Conservation (phyloP, 169 alveolate species). For the Plasmodium inui region DNA sequence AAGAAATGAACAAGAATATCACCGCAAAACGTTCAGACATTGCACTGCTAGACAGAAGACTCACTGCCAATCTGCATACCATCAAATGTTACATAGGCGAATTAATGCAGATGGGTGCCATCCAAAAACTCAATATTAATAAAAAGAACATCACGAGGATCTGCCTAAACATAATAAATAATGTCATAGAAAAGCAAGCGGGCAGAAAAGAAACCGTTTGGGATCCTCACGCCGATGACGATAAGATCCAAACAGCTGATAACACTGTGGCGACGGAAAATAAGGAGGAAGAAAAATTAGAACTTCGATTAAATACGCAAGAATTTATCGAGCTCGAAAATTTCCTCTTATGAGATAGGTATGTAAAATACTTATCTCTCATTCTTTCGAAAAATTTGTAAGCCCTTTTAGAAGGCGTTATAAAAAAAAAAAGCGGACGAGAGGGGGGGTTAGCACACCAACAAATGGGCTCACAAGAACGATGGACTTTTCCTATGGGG, state of each 20-base stretch:
- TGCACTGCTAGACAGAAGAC: slow-evolving; percentile 13
- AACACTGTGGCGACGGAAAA: slow-evolving; percentile 4
- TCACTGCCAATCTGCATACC: slow-evolving; percentile 6
- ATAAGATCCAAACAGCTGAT: neutral
- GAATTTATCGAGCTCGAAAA: slow-evolving; percentile 70
- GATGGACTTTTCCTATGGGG: neutral
- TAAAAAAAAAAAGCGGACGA: neutral
- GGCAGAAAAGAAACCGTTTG: neutral
- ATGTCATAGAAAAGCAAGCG: slow-evolving; percentile 53
- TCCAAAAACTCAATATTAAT: neutral
- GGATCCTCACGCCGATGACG: neutral
- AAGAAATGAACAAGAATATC: slow-evolving; percentile 14
- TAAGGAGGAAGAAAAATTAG: slow-evolving; percentile 9
- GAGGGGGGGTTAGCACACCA: neutral
- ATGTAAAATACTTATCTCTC: neutral
- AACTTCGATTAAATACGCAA: slow-evolving; percentile 53
- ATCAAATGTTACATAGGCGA: slow-evolving; percentile 14
- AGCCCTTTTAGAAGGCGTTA: neutral
- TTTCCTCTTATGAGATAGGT: slow-evolving; percentile 16
- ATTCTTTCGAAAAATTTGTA: neutral
- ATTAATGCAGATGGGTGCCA: neutral
- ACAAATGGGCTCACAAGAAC: neutral
- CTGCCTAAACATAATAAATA: slow-evolving; percentile 32
- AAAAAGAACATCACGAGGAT: neutral
- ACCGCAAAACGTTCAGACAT: neutral